phyloP scores from a whole-genome alignment of 2,329 filamentous ascomycete genomes.

The Hymenoscyphus occultus region DNA sequence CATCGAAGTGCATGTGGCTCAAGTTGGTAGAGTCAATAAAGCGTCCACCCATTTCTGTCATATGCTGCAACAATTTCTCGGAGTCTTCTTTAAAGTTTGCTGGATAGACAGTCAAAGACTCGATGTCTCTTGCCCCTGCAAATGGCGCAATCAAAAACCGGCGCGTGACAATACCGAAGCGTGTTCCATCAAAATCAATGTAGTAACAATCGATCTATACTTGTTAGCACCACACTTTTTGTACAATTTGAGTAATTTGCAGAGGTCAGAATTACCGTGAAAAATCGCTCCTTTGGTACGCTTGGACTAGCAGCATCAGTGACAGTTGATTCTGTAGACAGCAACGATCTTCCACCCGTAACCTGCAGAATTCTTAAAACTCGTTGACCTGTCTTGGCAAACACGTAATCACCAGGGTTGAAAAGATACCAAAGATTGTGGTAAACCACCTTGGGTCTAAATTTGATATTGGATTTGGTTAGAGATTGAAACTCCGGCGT shows the following conservation, averaged over 20 bases:
- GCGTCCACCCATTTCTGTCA: not conserved
- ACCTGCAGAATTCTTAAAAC: not conserved
- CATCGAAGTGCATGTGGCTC: not conserved
- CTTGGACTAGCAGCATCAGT: not conserved
- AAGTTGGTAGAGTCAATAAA: not conserved
- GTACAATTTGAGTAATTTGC: too few species aligned
- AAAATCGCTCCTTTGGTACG: too few species aligned
- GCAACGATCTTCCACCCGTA: not conserved
- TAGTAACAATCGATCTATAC: not conserved
- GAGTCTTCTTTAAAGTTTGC: not conserved
- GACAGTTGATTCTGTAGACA: not conserved
- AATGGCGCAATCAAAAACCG: not conserved
- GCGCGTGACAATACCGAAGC: not conserved
- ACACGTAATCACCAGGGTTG: not conserved
- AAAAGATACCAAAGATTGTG: not conserved
- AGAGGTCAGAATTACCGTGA: too few species aligned
- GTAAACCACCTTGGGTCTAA: not conserved
- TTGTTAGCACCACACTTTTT: too few species aligned
- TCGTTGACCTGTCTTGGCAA: not conserved
- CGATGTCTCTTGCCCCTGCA: not conserved
- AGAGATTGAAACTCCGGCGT: not conserved
- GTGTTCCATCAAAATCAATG: not conserved
- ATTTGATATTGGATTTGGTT: not conserved
- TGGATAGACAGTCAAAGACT: not conserved
- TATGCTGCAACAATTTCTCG: not conserved